Conservation (phyloP, 768 basidiomycete species). For the Lactarius sp. region DNA sequence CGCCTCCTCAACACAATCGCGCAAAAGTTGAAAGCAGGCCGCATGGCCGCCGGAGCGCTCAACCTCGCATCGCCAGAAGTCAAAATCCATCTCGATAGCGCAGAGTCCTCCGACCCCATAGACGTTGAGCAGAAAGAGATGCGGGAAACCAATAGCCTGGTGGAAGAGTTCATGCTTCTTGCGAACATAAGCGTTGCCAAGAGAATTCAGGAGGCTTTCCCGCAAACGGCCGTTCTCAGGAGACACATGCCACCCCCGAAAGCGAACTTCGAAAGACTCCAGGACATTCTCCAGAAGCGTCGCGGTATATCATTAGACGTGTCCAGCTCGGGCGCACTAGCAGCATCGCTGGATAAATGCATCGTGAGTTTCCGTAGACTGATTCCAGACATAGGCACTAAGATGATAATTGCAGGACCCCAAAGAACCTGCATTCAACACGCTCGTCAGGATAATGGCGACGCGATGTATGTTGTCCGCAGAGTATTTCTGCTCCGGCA, state of each 20-base stretch:
- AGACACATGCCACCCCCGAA: slow-evolving; percentile 89
- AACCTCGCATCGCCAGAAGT: slow-evolving; percentile 98
- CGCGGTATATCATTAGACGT: slow-evolving; percentile 82
- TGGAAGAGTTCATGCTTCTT: slow-evolving; percentile 98
- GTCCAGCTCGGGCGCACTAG: slow-evolving; percentile 85
- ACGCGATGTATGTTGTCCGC: slow-evolving; percentile 98
- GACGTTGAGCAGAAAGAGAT: slow-evolving; percentile 95
- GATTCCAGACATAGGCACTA: slow-evolving; percentile 8
- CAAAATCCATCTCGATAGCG: slow-evolving; percentile 90
- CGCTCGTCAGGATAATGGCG: slow-evolving; percentile 97
- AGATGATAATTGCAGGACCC: slow-evolving; percentile 53
- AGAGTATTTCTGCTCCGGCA: slow-evolving; percentile 96
- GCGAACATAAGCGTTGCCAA: slow-evolving; percentile 92
- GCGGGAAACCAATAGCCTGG: slow-evolving; percentile 90
- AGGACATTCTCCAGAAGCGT: slow-evolving; percentile 85
- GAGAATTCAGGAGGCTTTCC: slow-evolving; percentile 92
- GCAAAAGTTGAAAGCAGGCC: slow-evolving; percentile 70
- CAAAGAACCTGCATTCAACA: slow-evolving; percentile 87
- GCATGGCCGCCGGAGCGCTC: slow-evolving; percentile 95
- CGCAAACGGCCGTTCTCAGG: slow-evolving; percentile 89
- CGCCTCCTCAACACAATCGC: slow-evolving; percentile 86
- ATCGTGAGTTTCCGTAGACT: slow-evolving; percentile 46
- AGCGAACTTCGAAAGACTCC: slow-evolving; percentile 91
- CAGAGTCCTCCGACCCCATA: slow-evolving; percentile 92
- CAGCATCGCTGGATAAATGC: slow-evolving; percentile 82